Percentiles rank a stretch among this genome's conserved stretches.
Evolutionary conservation across 1,284 basidiomycete species (phyloP).

Genomic region (Inonotus hispidus): DNA sequence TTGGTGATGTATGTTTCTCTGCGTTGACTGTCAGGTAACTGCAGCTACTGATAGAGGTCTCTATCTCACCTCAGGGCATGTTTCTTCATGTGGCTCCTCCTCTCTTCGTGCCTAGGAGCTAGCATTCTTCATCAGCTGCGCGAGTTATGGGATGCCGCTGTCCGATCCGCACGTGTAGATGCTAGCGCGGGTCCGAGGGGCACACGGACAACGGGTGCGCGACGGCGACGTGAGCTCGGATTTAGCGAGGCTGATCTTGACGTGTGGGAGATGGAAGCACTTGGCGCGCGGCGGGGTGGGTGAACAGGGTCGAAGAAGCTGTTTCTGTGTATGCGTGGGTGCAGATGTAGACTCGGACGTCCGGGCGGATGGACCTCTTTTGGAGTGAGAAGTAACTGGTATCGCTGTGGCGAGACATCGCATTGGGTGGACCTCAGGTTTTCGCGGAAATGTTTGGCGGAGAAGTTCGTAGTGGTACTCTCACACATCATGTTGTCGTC

Average conservation of each 20-base stretch:
- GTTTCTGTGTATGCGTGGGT: neutral
- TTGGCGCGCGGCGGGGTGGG: slow-evolving; percentile 11
- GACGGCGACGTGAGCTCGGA: slow-evolving; percentile 12
- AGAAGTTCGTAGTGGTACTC: no score
- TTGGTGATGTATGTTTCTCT: slow-evolving; percentile 3
- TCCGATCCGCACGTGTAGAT: neutral
- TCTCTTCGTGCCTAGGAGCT: slow-evolving; percentile 15
- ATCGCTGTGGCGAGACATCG: neutral
- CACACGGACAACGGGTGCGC: neutral
- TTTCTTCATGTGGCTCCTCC: slow-evolving; percentile 16
- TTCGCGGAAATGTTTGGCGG: no score
- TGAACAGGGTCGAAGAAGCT: neutral
- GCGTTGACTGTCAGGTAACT: neutral
- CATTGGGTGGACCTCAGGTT: neutral
- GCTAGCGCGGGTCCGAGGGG: neutral
- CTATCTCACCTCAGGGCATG: slow-evolving; percentile 1
- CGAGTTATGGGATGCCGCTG: slow-evolving; percentile 10
- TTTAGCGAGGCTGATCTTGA: slow-evolving; percentile 12
- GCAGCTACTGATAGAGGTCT: neutral
- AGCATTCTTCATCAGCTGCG: slow-evolving; percentile 10
- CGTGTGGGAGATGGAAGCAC: slow-evolving; percentile 16
- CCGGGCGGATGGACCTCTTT: neutral
- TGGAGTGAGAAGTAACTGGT: neutral
- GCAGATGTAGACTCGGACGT: neutral
- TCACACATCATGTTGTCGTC: neutral